Percentiles rank a stretch among this genome's conserved stretches.
Evolutionary conservation across 345 rosid species (phyloP).

Genomic region (Litchi chinensis): DNA sequence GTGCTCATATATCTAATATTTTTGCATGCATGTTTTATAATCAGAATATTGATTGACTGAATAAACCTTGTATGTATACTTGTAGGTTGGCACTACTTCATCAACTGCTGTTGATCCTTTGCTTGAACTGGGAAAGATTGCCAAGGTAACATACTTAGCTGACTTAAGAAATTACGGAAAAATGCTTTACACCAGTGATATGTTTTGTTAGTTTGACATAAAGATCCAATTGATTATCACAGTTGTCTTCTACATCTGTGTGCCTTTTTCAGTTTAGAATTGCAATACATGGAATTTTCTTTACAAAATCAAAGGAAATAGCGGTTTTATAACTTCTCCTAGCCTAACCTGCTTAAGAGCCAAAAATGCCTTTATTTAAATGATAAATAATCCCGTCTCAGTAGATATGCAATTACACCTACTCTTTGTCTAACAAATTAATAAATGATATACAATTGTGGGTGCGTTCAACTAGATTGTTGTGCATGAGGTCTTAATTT

Average conservation of each 20-base stretch:
- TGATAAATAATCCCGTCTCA: not conserved
- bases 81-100: conserved; percentile 87
- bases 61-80: conserved; percentile 14
- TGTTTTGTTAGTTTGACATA: not conserved
- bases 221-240: not conserved
- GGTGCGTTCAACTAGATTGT: not conserved
- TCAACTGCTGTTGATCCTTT: conserved; percentile 88
- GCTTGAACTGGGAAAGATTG: conserved; percentile 60
- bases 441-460: not conserved
- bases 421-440: not conserved
- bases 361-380: not conserved
- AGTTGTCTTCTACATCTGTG: not conserved
- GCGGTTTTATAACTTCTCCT: no score
- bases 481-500: no score
- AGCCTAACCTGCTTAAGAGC: not conserved
- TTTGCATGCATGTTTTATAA: not conserved
- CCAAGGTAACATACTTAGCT: conserved; percentile 46
- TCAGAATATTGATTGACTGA: not conserved
- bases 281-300: not conserved
- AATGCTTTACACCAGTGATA: not conserved
- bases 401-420: not conserved
- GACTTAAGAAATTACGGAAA: not conserved
- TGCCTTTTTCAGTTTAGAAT: not conserved
- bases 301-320: not conserved
- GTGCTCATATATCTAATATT: not conserved